phyloP scores from a whole-genome alignment of 345 rosid genomes.

The Erodium maritimum region DNA sequence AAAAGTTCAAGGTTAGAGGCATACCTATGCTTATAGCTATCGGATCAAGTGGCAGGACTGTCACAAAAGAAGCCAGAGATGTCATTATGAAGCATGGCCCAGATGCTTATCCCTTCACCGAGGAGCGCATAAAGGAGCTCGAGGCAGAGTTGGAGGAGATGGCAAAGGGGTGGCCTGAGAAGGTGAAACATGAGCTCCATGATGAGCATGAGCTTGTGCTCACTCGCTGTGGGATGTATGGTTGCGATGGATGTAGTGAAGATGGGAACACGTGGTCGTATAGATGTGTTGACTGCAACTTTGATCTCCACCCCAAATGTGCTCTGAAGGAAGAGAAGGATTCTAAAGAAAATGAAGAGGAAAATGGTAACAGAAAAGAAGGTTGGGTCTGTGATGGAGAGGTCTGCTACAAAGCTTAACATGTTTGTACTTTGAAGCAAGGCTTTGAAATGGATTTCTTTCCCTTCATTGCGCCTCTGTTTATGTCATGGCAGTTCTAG shows the following conservation, averaged over 20 bases:
- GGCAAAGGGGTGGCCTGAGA: conserved; percentile 68
- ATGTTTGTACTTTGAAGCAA: background rate
- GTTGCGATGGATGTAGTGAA: background rate
- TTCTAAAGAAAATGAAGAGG: background rate
- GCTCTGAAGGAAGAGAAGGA: conserved; percentile 9
- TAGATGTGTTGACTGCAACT: conserved; percentile 43
- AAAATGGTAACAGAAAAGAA: conserved; percentile 7
- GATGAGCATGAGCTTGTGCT: conserved; percentile 54
- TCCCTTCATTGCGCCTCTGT: background rate
- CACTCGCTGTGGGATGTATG: background rate
- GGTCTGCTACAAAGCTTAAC: conserved; percentile 32
- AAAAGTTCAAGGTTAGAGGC: conserved; percentile 22
- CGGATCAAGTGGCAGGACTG: conserved; percentile 24
- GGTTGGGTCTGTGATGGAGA: conserved; percentile 61
- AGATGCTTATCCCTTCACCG: conserved; percentile 35
- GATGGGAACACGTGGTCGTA: conserved; percentile 37
- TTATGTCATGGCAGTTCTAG: background rate
- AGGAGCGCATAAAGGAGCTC: conserved; percentile 14
- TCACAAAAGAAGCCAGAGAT: conserved; percentile 18
- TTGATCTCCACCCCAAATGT: conserved; percentile 47
- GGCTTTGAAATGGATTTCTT: background rate
- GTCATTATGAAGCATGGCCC: conserved; percentile 18
- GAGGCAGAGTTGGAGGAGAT: conserved; percentile 29
- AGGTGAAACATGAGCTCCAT: conserved; percentile 45
- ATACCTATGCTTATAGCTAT: conserved; percentile 31